Evolutionary conservation across 139 green algal species (phyloP), one percentile per base, ranked within the genome.

Genomic region (Yamagishiella unicocca): DNA sequence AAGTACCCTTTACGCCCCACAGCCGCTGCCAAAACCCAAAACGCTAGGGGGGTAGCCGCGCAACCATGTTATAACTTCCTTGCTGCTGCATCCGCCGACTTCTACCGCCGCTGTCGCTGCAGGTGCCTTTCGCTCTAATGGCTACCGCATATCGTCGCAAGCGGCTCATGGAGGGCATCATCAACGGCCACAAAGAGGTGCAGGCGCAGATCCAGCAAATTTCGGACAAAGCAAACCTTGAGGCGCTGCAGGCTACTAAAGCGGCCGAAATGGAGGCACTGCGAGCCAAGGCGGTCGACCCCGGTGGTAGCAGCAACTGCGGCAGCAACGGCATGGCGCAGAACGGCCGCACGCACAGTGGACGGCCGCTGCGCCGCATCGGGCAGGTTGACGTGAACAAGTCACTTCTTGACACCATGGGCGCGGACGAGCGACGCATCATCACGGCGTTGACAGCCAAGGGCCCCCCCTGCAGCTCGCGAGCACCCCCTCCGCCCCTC

Each of bases 151-250:
- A 96, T 87, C 88, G 93, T 10, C 91, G 95, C 43, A 96, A 96
- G 84, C 93, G 94, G 46, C 88, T 96, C 24, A 94, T 97, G 90
- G 90, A 95, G 77, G 95, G 94, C 29, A 89, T 97, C 78, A 92
- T 95, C 71, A 92, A 87, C 58, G 88, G 94, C 25, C 90, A 97
- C 90, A 95, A 93, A 68, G 91, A 91, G 33, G 83, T 93, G 33
- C 84, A 87, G 86, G 86, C 86, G 54, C 86, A 90, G 66, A 84
- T 90, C 46, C 86, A 90, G 68, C 91, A 95, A 94, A 83, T 81
- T 68, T 61, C 93, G 85, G 82, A 92, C 31, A 90, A 93, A 70
- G 87, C 91, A 27, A 90, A 93, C 67, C 68, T 92, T 22, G 91
- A 95, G 81, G 88, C 86, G 19, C 88, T 95, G 58, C 91, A 95